Conservation (phyloP, 1,139 yeast genomes). For the Yamadazyma membranifaciens region DNA sequence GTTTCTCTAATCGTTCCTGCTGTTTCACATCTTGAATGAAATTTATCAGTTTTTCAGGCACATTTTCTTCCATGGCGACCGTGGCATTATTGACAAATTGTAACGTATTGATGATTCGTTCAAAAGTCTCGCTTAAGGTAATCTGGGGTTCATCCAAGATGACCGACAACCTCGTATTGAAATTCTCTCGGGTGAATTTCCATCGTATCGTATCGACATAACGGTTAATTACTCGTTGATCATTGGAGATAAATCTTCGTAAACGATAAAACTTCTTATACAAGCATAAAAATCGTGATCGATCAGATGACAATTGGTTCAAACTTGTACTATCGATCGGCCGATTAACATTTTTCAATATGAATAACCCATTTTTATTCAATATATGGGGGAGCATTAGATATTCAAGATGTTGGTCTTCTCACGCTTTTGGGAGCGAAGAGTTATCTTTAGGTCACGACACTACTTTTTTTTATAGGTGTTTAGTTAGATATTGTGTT, state of each 20-base stretch:
- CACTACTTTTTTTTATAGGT: no score
- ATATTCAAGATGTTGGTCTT: no score
- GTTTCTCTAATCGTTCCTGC: constrained; percentile 23
- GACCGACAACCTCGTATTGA: constrained; percentile 17
- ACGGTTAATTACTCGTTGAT: constrained; percentile 12
- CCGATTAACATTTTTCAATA: constrained; percentile 1
- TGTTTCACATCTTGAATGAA: constrained; percentile 23
- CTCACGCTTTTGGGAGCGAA: no score
- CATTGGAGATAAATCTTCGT: constrained; percentile 25
- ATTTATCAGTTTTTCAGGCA: constrained; percentile 15
- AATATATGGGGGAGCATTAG: constrained; percentile 1
- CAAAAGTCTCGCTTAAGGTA: constrained; percentile 17
- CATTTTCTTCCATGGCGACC: constrained; percentile 19
- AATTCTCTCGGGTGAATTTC: constrained; percentile 22
- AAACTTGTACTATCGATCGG: not conserved
- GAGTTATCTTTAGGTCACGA: no score
- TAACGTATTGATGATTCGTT: constrained; percentile 32
- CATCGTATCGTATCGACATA: constrained; percentile 26
- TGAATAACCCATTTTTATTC: constrained; percentile 8
- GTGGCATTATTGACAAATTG: constrained; percentile 42
- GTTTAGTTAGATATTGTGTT: no score
- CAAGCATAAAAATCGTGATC: constrained; percentile 7
- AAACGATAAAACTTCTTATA: constrained; percentile 35
- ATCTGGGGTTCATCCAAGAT: constrained; percentile 14
- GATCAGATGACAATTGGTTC: not conserved